Evolutionary conservation across 768 basidiomycete genomes (phyloP), one percentile per base, ranked within the genome.

Genomic region (Mrakia frigida): DNA sequence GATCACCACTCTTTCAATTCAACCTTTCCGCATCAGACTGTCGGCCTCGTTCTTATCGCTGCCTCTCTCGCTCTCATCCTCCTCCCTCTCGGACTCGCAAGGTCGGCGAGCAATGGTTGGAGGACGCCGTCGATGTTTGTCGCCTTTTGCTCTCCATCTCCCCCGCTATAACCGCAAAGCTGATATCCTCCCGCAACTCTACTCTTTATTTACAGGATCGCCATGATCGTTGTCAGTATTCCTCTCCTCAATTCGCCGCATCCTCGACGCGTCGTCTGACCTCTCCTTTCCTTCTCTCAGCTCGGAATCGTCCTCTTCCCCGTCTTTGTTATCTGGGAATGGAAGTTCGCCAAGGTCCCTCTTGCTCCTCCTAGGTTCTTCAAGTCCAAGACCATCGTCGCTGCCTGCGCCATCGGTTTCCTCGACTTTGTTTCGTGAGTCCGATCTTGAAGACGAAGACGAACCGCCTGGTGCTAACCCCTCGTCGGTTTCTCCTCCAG

Each of bases 281-380:
- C n/a, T n/a, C n/a, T 18, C 43, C 37, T 25, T 4, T 73, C 33
- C 23, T 73, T 33, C 1, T 18, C 23, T n/a, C n/a, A 56, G 43
- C 79, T 84, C n/a, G 83, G 86, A 81, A 28, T 65, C 25, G 72
- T 81, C 28, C 74, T 78, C n/a, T 71, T 73, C 35, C 70, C 77
- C 70, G 59, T 79, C 31, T 82, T 81, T 76, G 56, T 80, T 14
- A 60, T 80, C 31, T 85, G 81, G 79, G 85, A 86, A 76, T 81
- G 85, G 75, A 86, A 84, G 79, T 81, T 85, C 73, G 87, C 91
- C 25, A 84, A 83, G 39, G 84, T 84, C 73, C 91, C 91, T 2
- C 87, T 92, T 65, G 84, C 91, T 31, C 86, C 90, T 18, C 84
- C 85, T 28, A 86, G 88, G 28, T 90, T 91, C 83, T 82, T 88